Evolutionary conservation across 768 basidiomycete genomes (phyloP).

Genomic region (Amanita polypyramis): DNA sequence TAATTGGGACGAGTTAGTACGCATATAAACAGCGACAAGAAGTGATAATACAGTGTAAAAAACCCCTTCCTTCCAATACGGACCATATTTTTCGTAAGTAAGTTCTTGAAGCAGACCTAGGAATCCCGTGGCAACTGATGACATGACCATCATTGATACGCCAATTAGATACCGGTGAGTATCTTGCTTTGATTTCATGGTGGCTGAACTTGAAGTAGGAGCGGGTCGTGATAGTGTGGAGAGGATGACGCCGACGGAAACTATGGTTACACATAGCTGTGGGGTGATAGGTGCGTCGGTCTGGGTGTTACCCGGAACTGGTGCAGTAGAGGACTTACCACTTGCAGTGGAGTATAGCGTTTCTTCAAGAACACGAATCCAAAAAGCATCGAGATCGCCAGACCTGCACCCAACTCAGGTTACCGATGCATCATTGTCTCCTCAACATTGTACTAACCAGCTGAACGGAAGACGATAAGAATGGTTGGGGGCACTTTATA

Average conservation of each 20-base stretch:
- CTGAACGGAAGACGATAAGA: conserved; percentile 79
- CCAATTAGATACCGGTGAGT: conserved; percentile 46
- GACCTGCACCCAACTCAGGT: conserved; percentile 28
- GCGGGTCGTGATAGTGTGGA: conserved; percentile 57
- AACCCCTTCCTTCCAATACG: conserved; percentile 73
- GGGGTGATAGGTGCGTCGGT: neutral
- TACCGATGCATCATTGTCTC: neutral
- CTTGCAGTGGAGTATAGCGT: conserved; percentile 48
- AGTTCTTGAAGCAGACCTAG: conserved; percentile 70
- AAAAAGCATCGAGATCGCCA: conserved; percentile 70
- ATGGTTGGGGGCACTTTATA: conserved; percentile 69
- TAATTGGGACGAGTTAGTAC: conserved; percentile 18
- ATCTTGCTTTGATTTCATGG: conserved; percentile 21
- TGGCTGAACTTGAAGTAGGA: conserved; percentile 13
- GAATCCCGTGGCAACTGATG: conserved; percentile 55
- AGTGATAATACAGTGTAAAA: conserved; percentile 59
- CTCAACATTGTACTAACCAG: conserved; percentile 35
- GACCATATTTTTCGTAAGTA: conserved; percentile 65
- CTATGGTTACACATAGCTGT: conserved; percentile 54
- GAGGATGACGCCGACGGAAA: conserved; percentile 61
- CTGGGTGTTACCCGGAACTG: neutral
- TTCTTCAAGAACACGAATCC: conserved; percentile 50
- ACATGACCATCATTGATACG: conserved; percentile 55
- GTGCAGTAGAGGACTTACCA: conserved; percentile 30
- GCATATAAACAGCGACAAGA: neutral